Percentiles rank a stretch among this genome's conserved stretches.
These are phyloP conservation scores for Orobanche coerulescens DNA, from an alignment of 257 asterid genomes.

Conservation along the genomic window DNA sequence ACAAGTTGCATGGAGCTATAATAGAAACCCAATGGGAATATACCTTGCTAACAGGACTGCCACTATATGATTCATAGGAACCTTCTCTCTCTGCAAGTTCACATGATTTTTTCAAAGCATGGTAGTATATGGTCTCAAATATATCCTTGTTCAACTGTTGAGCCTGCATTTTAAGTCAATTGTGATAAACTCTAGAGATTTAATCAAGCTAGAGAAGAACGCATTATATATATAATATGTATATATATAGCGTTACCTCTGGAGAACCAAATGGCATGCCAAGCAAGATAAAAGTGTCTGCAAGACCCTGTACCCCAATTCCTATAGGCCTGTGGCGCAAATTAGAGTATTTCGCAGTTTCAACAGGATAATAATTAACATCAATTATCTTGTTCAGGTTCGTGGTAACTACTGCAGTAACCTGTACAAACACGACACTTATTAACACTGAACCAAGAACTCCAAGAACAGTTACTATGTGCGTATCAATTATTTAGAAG, in stretches of 20 bases:
- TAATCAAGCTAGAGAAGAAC: not conserved
- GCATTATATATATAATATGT: not conserved
- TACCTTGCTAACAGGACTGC: slow-evolving; percentile 97
- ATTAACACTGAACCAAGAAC: no score
- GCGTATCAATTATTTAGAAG: no score
- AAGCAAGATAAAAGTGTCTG: slow-evolving; percentile 89
- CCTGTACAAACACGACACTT: slow-evolving; percentile 53
- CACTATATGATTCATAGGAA: slow-evolving; percentile 70
- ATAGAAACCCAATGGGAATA: no score
- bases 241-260: slow-evolving; percentile 64
- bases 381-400: slow-evolving; percentile 93
- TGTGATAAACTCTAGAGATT: slow-evolving; percentile 9
- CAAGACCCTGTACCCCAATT: slow-evolving; percentile 97
- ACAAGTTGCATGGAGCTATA: no score
- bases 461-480: no score
- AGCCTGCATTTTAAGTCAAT: slow-evolving; percentile 61
- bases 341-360: slow-evolving; percentile 82
- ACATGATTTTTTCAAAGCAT: slow-evolving; percentile 81
- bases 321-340: slow-evolving; percentile 92
- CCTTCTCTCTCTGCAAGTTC: slow-evolving; percentile 74
- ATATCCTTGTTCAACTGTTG: slow-evolving; percentile 89
- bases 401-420: slow-evolving; percentile 60
- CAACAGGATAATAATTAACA: slow-evolving; percentile 82
- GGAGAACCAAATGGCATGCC: slow-evolving; percentile 97
- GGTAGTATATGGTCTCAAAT: slow-evolving; percentile 91